Evolutionary conservation across 148 eudicot genomes (phyloP), one percentile per base, ranked within the genome.

Genomic region (Fagopyrum tataricum): DNA sequence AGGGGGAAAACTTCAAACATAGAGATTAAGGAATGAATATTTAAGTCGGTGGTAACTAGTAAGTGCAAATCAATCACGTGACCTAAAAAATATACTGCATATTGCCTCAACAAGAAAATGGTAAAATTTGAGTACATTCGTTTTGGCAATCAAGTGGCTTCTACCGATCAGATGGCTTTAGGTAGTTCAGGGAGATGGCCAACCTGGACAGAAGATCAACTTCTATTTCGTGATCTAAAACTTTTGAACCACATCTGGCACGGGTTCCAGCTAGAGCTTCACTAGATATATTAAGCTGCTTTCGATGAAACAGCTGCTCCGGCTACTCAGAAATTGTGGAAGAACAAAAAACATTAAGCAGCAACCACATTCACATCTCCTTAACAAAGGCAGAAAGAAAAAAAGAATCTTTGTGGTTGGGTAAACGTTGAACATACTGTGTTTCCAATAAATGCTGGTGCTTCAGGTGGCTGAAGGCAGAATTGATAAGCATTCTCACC

Each of bases 231-330:
- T 80, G 83, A 84, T 96, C 97, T 31, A 87, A 72, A 56, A 84
- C 80, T 78, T 80, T 77, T 59, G 96, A 85, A 78, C 76, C 83
- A 69, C 92, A 90, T 81, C 90, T 88, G 56, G 96, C 91, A 81
- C 99, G 85, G 47, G 99, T 96, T 82, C 89, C 99, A 70, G 97
- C 99, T 86, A 96, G 80, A 73, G 99, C 97, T 78, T 96, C 99
- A 80, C 96, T 96, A 72, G 72, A 85, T 75, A 96, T 85, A 73
- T 59, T 81, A 26, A 88, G 89, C 82, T 79, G 80, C 71, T 82
- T 84, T 43, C 96, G 90, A 73, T 88, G 91, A 82, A 90, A 96
- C 56, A 96, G 80, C 80, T 88, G 91, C 85, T 96, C 99, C 71
- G 99, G 99, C 99, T 96, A 83, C 41, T 61, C 20, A 64, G 4